Evolutionary conservation across 1,284 basidiomycete genomes (phyloP).

Genomic region (Cryptococcus sp.): DNA sequence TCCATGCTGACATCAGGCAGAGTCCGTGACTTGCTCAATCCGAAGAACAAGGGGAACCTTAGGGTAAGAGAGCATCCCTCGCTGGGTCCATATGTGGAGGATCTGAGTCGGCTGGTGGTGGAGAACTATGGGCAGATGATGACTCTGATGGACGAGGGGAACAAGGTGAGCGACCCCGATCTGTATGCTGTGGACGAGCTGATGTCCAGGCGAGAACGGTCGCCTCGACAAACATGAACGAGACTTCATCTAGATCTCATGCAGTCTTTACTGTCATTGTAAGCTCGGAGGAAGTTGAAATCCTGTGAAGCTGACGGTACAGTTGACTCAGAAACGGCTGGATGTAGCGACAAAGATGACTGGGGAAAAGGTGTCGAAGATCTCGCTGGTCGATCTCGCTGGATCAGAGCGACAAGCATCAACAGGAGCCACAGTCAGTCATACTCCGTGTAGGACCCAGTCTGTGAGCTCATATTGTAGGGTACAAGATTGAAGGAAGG

Average conservation of each 20-base stretch:
- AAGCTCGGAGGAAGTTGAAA: too few relatives aligned
- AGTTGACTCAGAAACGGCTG: constrained; percentile 78
- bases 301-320: not conserved
- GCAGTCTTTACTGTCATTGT: constrained; percentile 88
- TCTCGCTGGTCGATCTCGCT: constrained; percentile 91
- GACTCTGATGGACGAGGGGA: constrained; percentile 98
- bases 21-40: constrained; percentile 89
- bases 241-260: constrained; percentile 97
- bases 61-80: constrained; percentile 94
- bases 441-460: too few relatives aligned
- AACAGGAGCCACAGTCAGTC: constrained; percentile 75
- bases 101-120: constrained; percentile 88
- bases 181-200: not conserved
- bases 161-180: constrained; percentile 65
- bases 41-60: constrained; percentile 89
- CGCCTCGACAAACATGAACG: constrained; percentile 99
- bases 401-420: constrained; percentile 95
- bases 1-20: constrained; percentile 16
- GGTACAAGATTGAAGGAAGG: constrained; percentile 91
- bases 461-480: constrained; percentile 15
- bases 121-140: constrained; percentile 92
- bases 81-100: constrained; percentile 93
- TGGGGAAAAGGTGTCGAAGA: constrained; percentile 93
- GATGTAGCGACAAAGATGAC: constrained; percentile 77
- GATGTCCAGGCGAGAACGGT: constrained; percentile 68